phyloP scores from a whole-genome alignment of 2,329 filamentous ascomycete species.

The Microdochium bolleyi region DNA sequence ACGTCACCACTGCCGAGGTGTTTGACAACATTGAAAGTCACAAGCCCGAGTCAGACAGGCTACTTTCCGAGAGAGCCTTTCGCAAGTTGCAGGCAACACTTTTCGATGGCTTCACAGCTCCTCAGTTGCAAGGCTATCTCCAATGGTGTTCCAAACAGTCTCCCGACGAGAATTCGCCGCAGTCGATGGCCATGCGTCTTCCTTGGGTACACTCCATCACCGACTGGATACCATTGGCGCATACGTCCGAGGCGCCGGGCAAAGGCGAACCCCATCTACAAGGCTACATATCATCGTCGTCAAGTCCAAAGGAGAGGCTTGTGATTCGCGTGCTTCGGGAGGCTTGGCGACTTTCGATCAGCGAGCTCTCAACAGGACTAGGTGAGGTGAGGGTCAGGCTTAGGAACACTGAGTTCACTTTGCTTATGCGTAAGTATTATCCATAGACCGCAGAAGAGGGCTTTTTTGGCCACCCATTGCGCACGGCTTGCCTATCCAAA shows the following conservation, averaged over 20 bases:
- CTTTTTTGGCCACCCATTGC: no score
- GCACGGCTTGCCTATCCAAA: not conserved
- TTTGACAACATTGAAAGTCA: conserved; percentile 36
- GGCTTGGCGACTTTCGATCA: conserved; percentile 41
- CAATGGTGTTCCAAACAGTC: conserved; percentile 2
- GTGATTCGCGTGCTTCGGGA: conserved; percentile 35
- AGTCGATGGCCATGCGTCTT: not conserved
- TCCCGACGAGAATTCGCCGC: not conserved
- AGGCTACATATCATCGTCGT: conserved; percentile 18
- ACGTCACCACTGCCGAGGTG: conserved; percentile 24
- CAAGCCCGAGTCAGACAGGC: conserved; percentile 28
- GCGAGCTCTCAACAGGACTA: conserved; percentile 32
- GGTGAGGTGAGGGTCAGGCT: conserved; percentile 33
- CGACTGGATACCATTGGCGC: conserved; percentile 32
- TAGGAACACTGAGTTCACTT: conserved; percentile 28
- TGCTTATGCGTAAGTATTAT: conserved; percentile 33
- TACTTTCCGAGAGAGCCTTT: conserved; percentile 32
- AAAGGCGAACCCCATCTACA: conserved; percentile 6
- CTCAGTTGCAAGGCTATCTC: conserved; percentile 37
- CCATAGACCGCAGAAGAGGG: not conserved
- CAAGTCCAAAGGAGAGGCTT: conserved; percentile 29
- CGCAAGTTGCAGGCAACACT: conserved; percentile 28
- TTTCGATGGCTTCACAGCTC: conserved; percentile 34
- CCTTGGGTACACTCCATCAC: conserved; percentile 31
- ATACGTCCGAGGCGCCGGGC: not conserved